Evolutionary conservation across 2,329 filamentous ascomycete species (phyloP).

Genomic region (Ceratocystis cacaofunesta): DNA sequence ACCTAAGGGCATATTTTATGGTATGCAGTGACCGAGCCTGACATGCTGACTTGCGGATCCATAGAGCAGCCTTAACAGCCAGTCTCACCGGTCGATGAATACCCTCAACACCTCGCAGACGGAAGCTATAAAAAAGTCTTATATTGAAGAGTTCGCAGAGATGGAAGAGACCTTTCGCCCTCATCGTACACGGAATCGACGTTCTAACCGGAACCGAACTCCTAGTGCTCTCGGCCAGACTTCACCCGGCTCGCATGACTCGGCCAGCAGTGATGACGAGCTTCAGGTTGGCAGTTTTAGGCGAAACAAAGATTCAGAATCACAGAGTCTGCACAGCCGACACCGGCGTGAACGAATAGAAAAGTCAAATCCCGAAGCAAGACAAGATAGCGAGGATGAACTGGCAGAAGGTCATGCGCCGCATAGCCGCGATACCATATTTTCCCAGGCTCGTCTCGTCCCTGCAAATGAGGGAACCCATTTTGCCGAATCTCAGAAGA

Average conservation of each 20-base stretch:
- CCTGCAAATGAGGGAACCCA: not conserved
- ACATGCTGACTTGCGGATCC: not conserved
- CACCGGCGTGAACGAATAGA: not conserved
- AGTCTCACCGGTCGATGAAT: not conserved
- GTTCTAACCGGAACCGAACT: not conserved
- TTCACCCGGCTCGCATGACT: not conserved
- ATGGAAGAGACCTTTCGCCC: not conserved
- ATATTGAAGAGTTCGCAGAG: not conserved
- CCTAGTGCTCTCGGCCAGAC: not conserved
- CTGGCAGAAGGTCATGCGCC: not conserved
- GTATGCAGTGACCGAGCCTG: not conserved
- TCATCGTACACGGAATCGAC: conserved; percentile 1
- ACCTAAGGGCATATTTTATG: not conserved
- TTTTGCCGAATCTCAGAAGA: not conserved
- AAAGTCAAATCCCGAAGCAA: not conserved
- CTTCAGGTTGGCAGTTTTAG: not conserved
- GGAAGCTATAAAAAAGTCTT: not conserved
- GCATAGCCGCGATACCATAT: not conserved
- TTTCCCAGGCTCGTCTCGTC: not conserved
- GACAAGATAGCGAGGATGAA: conserved; percentile 10
- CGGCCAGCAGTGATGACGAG: conserved; percentile 9
- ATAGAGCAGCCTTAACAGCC: not conserved
- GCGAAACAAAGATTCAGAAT: not conserved
- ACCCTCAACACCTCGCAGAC: not conserved
- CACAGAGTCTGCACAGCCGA: not conserved